phyloP scores from a whole-genome alignment of 139 green algal genomes.

The Volvox reticuliferus region DNA sequence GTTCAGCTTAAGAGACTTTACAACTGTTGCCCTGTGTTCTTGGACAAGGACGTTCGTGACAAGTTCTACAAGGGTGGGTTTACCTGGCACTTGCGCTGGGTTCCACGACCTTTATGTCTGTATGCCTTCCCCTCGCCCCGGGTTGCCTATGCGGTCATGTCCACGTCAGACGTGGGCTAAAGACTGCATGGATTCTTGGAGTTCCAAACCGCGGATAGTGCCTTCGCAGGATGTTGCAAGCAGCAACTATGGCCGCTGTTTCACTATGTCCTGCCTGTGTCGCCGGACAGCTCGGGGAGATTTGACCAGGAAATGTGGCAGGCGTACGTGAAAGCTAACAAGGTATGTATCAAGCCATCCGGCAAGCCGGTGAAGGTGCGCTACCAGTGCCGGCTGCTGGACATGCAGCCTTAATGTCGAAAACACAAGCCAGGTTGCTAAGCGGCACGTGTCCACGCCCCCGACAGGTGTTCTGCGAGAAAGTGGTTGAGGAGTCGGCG shows the following conservation, averaged over 20 bases:
- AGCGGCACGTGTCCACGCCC: no score
- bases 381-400: no score
- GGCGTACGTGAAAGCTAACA: slow-evolving; percentile 98
- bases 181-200: no score
- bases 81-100: background rate
- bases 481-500: slow-evolving; percentile 83
- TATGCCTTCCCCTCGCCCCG: no score
- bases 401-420: no score
- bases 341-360: slow-evolving; percentile 63
- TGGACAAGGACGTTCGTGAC: slow-evolving; percentile 86
- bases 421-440: no score
- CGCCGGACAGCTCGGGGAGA: slow-evolving; percentile 73
- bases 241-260: slow-evolving; percentile 98
- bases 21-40: slow-evolving; percentile 93
- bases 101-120: no score
- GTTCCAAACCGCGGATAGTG: background rate
- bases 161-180: no score
- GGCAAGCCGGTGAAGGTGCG: no score
- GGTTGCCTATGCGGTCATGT: no score
- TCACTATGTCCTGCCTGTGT: slow-evolving; percentile 97
- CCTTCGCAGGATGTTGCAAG: slow-evolving; percentile 93
- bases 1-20: slow-evolving; percentile 80
- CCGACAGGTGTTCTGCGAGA: slow-evolving; percentile 75
- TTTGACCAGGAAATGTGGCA: slow-evolving; percentile 95
- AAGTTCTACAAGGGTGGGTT: slow-evolving; percentile 92